A percentile compares a stretch with the other conserved stretches of the same genome.
Evolutionary conservation across 2,329 filamentous ascomycete genomes (phyloP).

Genomic region (Tolypocladium guangdongense): DNA sequence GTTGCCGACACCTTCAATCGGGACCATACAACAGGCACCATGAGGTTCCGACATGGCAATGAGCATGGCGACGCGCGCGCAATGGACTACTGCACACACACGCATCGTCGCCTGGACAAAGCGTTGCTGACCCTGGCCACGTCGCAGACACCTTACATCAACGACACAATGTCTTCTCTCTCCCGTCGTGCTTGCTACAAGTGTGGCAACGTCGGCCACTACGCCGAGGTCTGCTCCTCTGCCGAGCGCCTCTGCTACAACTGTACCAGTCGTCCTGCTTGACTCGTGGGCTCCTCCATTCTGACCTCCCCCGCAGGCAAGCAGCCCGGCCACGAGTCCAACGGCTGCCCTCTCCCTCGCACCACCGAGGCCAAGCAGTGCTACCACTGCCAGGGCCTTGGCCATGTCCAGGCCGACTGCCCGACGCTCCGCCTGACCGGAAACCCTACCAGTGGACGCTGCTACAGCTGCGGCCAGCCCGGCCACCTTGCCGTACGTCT

Average conservation of each 20-base stretch:
- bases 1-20: not conserved
- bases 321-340: slow-evolving; percentile 92
- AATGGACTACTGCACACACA: not conserved
- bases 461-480: slow-evolving; percentile 91
- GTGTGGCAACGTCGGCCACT: slow-evolving; percentile 73
- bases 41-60: not conserved
- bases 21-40: not conserved
- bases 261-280: slow-evolving; percentile 43
- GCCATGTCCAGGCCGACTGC: slow-evolving; percentile 98
- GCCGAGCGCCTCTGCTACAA: slow-evolving; percentile 99
- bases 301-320: slow-evolving; percentile 43
- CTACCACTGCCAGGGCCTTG: slow-evolving; percentile 98
- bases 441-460: slow-evolving; percentile 70
- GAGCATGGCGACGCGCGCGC: not conserved
- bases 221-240: slow-evolving; percentile 87
- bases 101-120: not conserved
- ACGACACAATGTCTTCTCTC: slow-evolving; percentile 58
- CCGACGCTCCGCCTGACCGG: slow-evolving; percentile 88
- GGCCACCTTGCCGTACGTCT: slow-evolving; percentile 77
- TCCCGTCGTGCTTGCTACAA: slow-evolving; percentile 78
- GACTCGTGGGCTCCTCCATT: not conserved
- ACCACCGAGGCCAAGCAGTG: slow-evolving; percentile 99
- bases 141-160: not conserved
- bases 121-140: slow-evolving; percentile 24
- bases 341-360: slow-evolving; percentile 89